Conservation (phyloP, 495 filamentous ascomycete species). For the Penicillium tannophilum region DNA sequence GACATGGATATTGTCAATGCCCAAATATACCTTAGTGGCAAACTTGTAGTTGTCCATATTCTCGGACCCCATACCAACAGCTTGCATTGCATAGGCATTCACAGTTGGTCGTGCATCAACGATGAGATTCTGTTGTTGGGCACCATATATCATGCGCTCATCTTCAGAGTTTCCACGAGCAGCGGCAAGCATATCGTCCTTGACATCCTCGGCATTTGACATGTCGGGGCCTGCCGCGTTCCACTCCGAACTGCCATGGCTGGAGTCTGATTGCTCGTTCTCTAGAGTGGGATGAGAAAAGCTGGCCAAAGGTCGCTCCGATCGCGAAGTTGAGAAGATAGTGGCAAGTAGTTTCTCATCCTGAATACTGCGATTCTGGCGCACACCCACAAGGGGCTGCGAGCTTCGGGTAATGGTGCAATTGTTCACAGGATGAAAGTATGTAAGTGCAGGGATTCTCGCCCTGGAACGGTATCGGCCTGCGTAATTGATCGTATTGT, state of each 20-base stretch:
- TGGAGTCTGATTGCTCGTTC: slow-evolving; percentile 59
- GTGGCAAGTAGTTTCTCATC: slow-evolving; percentile 92
- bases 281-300: slow-evolving; percentile 46
- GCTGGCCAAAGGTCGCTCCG: slow-evolving; percentile 48
- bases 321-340: slow-evolving; percentile 80
- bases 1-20: slow-evolving; percentile 98
- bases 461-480: slow-evolving; percentile 83
- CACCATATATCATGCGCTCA: slow-evolving; percentile 75
- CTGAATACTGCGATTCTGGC: slow-evolving; percentile 88
- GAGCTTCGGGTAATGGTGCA: slow-evolving; percentile 96
- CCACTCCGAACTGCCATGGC: slow-evolving; percentile 52
- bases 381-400: slow-evolving; percentile 86
- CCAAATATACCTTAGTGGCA: slow-evolving; percentile 90
- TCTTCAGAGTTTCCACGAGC: slow-evolving; percentile 41
- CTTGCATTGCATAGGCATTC: slow-evolving; percentile 96
- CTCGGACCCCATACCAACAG: slow-evolving; percentile 89
- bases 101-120: slow-evolving; percentile 95
- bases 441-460: slow-evolving; percentile 85
- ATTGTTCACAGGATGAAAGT: slow-evolving; percentile 94
- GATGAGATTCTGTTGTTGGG: slow-evolving; percentile 92
- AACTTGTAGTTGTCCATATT: slow-evolving; percentile 98
- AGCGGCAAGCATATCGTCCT: slow-evolving; percentile 69
- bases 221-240: slow-evolving; percentile 45
- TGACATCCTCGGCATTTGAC: slow-evolving; percentile 64
- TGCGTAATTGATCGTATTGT: slow-evolving; percentile 95